Evolutionary conservation across 257 asterid genomes (phyloP).

Genomic region (Verbascum thapsus): DNA sequence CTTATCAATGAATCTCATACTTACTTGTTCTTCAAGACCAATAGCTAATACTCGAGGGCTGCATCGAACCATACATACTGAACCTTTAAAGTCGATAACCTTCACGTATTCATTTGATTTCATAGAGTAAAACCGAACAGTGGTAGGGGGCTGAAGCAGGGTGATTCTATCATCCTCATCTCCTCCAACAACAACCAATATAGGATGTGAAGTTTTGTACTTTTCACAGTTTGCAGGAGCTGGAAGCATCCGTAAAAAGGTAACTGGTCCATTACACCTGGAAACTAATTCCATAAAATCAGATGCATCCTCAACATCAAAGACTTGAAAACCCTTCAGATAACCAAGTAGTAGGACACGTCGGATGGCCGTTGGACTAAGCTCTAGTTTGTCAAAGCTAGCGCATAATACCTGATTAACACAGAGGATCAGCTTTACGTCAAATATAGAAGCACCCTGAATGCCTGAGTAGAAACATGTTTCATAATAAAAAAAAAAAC

Average conservation of each 20-base stretch:
- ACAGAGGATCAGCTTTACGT: conserved; percentile 19
- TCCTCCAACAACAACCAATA: conserved; percentile 41
- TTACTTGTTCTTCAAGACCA: conserved; percentile 49
- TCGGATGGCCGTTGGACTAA: conserved; percentile 29
- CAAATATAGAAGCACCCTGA: conserved; percentile 3
- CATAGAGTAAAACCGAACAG: conserved; percentile 43
- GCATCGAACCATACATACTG: conserved; percentile 46
- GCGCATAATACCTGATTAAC: conserved; percentile 45
- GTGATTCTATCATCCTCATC: conserved; percentile 28
- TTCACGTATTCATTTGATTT: conserved; percentile 37
- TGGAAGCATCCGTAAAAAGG: conserved; percentile 43
- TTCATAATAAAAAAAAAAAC: conserved; percentile 16
- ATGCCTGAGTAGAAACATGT: conserved; percentile 2
- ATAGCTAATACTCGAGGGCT: conserved; percentile 42
- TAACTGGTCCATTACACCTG: conserved; percentile 42
- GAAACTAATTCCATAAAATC: conserved; percentile 44
- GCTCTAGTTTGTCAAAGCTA: conserved; percentile 43
- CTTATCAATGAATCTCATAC: not conserved
- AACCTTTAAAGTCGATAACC: conserved; percentile 36
- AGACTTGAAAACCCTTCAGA: conserved; percentile 44
- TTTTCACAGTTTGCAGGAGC: conserved; percentile 32
- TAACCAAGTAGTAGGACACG: conserved; percentile 44
- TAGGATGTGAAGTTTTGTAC: conserved; percentile 32
- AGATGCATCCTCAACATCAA: conserved; percentile 48
- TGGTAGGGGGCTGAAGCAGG: conserved; percentile 29